Evolutionary conservation across 1,139 yeast species (phyloP).

Genomic region (Scheffersomyces parashehatae): DNA sequence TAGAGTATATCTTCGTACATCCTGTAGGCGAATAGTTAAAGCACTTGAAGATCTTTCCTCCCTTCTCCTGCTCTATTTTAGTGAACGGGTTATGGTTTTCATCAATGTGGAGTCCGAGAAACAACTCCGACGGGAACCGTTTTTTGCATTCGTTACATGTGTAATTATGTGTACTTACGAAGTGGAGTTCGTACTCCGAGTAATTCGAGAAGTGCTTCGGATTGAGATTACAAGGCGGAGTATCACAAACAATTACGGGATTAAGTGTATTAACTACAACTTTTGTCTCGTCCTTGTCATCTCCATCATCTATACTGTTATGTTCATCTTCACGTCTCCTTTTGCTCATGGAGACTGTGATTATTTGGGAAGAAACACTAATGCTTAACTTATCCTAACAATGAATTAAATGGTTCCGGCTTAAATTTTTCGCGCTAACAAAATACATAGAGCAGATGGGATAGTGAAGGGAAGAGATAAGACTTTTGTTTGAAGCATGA

Average conservation of each 20-base stretch:
- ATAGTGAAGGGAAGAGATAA: no score
- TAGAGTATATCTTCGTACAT: constrained; percentile 35
- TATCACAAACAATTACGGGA: neutral
- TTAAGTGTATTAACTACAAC: neutral
- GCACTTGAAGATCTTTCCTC: constrained; percentile 43
- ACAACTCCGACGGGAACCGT: constrained; percentile 39
- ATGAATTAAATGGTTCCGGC: no score
- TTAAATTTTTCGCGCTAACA: no score
- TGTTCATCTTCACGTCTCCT: neutral
- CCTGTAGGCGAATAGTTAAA: constrained; percentile 22
- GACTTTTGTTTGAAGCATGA: no score
- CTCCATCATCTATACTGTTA: neutral
- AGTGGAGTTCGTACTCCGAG: constrained; percentile 7
- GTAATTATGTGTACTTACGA: constrained; percentile 5
- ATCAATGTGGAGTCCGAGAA: constrained; percentile 48
- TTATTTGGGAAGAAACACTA: neutral
- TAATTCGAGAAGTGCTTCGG: constrained; percentile 4
- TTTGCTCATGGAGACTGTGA: neutral
- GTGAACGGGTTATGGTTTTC: constrained; percentile 56
- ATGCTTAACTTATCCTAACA: neutral
- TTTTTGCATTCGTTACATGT: constrained; percentile 43
- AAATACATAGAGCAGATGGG: no score
- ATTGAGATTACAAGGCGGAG: constrained; percentile 1
- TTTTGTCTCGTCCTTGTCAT: neutral
- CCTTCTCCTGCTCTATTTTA: constrained; percentile 33